These are phyloP conservation scores for Rhynchospora pubera DNA, from an alignment of 176 grass and related monocot genomes.

Conservation along the genomic window DNA sequence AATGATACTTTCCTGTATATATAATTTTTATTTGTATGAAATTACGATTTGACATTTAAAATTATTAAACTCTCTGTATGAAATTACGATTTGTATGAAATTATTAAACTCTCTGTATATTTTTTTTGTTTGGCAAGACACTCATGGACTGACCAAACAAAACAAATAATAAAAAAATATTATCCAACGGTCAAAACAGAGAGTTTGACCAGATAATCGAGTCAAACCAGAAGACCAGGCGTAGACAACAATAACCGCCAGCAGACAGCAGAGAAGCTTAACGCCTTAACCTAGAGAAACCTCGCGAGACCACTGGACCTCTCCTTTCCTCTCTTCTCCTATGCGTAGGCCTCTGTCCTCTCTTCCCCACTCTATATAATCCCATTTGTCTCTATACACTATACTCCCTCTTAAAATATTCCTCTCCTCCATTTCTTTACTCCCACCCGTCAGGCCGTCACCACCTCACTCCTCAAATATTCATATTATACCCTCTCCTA, in stretches of 20 bases:
- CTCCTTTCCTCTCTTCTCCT: neutral
- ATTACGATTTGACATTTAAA: too few relatives aligned
- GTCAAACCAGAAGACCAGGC: neutral
- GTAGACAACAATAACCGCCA: neutral
- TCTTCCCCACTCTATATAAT: neutral
- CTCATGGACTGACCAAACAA: too few relatives aligned
- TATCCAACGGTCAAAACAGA: neutral
- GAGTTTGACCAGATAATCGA: neutral
- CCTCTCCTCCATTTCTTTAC: neutral
- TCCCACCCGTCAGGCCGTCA: neutral
- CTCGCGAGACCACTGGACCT: neutral
- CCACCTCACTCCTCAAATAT: neutral
- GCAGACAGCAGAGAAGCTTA: neutral
- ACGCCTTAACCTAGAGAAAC: neutral
- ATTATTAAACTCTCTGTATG: too few relatives aligned
- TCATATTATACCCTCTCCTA: neutral
- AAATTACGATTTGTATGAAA: too few relatives aligned
- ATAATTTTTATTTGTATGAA: too few relatives aligned
- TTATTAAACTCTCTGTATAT: too few relatives aligned
- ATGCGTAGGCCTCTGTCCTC: neutral
- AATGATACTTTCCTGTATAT: too few relatives aligned
- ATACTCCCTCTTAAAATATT: conserved; percentile 24
- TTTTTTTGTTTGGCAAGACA: too few relatives aligned
- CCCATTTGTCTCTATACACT: conserved; percentile 14
- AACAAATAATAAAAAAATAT: neutral